Evolutionary conservation across 129 eudicot species (phyloP), one percentile per base, ranked within the genome.

Genomic region (Apium graveolens): DNA sequence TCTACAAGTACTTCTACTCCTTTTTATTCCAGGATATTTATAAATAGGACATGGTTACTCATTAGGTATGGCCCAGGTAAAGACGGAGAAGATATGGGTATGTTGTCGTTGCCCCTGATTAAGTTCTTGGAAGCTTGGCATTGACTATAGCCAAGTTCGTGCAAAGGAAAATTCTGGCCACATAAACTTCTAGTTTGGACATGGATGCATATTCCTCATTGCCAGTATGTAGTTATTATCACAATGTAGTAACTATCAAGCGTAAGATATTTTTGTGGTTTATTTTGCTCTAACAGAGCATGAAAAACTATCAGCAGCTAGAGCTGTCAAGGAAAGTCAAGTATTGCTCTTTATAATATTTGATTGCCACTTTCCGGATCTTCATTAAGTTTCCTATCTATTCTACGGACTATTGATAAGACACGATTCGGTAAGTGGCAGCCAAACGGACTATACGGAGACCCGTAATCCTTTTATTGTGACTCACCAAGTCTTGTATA

Each of bases 171-270:
- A 90, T n/a, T 86, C 86, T 90, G 63, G 89, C 92, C 18, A 11
- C 48, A 11, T 11, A 44, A 0, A 44, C 48, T 44, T 44, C 48
- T 11, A 44, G 48, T 44, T 44, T 44, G 16, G 98, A 95, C 87
- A 95, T 95, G 98, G 97, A 96, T 90, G n/a, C n/a, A n/a, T n/a
- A n/a, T n/a, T 89, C 75, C 92, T 95, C 43, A 90, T 90, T 31
- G 96, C 48, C 9, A 42, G 45, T 43, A 43, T 6, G 44, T 7
- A 41, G 44, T 7, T 6, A 41, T 11, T 41, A 39, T 39, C 91
- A 91, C 97, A 90, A 91, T 70, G 48, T 9, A 11, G 49, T 4
- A 45, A 46, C 5, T 17, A 46, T 46, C 21, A 46, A 16, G 5
- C 21, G 6, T 46, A 16, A 46, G 18, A 45, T 45, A n/a, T 12